Conservation (phyloP, 768 basidiomycete genomes). For the Saitozyma podzolica region DNA sequence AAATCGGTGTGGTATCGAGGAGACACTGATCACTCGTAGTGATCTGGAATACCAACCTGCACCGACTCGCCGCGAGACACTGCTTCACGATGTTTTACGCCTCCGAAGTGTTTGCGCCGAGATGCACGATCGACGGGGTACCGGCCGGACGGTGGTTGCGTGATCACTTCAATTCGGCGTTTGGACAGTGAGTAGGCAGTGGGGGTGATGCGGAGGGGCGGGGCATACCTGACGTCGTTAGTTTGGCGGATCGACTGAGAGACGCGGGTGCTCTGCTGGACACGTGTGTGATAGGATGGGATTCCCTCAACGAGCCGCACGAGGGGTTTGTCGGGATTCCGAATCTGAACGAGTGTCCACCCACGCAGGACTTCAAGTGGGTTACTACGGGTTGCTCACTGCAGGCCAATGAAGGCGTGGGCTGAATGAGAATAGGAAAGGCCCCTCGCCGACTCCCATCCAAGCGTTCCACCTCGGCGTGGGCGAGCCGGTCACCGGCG, state of each 20-base stretch:
- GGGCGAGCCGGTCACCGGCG: conserved; percentile 70
- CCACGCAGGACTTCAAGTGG: conserved; percentile 60
- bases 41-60: conserved; percentile 96
- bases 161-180: conserved; percentile 70
- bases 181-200: conserved; percentile 57
- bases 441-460: conserved; percentile 78
- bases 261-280: conserved; percentile 77
- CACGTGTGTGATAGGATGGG: conserved; percentile 92
- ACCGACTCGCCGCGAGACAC: conserved; percentile 81
- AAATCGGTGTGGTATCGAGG: conserved; percentile 58
- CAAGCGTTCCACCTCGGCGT: conserved; percentile 84
- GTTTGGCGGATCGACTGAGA: conserved; percentile 69
- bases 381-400: not conserved
- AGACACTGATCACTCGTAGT: conserved; percentile 58
- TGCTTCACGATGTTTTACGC: conserved; percentile 94
- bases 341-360: conserved; percentile 67
- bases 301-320: conserved; percentile 90
- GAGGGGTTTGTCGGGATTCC: conserved; percentile 75
- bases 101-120: conserved; percentile 83
- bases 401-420: not conserved
- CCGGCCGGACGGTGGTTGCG: conserved; percentile 91
- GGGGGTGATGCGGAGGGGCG: not conserved
- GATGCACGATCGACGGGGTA: conserved; percentile 82
- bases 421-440: conserved; percentile 64
- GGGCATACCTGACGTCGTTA: conserved; percentile 16